A percentile compares a stretch with the other conserved stretches of the same genome.
These are phyloP conservation scores for Choricystis sp. DNA, from an alignment of 139 green algal genomes.

Conservation along the genomic window DNA sequence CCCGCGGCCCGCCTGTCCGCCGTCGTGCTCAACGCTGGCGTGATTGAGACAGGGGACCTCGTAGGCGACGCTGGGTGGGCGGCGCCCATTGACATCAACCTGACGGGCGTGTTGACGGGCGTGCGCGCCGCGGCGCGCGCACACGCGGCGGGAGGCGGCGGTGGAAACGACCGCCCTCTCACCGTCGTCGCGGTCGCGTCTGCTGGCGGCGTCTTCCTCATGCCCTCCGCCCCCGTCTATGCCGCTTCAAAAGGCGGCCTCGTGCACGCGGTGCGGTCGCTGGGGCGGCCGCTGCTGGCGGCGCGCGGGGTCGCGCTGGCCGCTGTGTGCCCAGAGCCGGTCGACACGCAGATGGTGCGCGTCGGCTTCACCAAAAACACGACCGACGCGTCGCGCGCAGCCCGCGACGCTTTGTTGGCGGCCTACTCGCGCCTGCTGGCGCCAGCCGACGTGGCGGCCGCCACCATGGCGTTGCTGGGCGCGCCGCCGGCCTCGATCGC, in stretches of 20 bases:
- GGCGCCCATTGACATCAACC: slow-evolving; percentile 46
- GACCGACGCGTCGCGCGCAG: neutral
- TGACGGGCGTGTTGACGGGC: slow-evolving; percentile 35
- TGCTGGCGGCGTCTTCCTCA: slow-evolving; percentile 55
- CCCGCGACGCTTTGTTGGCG: neutral
- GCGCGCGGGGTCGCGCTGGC: slow-evolving; percentile 24
- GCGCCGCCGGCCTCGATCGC: slow-evolving; percentile 14
- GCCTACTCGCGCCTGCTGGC: slow-evolving; percentile 12
- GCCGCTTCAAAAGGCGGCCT: slow-evolving; percentile 55
- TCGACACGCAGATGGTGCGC: slow-evolving; percentile 48
- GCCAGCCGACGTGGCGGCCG: slow-evolving; percentile 3
- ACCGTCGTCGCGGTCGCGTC: slow-evolving; percentile 46
- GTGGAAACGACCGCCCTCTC: neutral
- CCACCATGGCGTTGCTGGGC: slow-evolving; percentile 21
- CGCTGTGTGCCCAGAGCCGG: slow-evolving; percentile 43
- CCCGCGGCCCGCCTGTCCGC: slow-evolving; percentile 29
- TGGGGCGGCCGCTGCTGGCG: slow-evolving; percentile 18
- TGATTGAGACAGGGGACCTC: slow-evolving; percentile 28
- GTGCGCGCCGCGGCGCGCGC: slow-evolving; percentile 12
- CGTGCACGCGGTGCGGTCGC: slow-evolving; percentile 41
- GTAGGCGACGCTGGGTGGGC: slow-evolving; percentile 28
- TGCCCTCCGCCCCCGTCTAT: slow-evolving; percentile 53
- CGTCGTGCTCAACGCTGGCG: slow-evolving; percentile 58
- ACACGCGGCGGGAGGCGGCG: slow-evolving; percentile 8
- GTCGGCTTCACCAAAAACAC: slow-evolving; percentile 1